A percentile compares a stretch with the other conserved stretches of the same genome.
Evolutionary conservation across 371 early-diverging fungal genomes (phyloP).

Genomic region (Rhizopus sp.): DNA sequence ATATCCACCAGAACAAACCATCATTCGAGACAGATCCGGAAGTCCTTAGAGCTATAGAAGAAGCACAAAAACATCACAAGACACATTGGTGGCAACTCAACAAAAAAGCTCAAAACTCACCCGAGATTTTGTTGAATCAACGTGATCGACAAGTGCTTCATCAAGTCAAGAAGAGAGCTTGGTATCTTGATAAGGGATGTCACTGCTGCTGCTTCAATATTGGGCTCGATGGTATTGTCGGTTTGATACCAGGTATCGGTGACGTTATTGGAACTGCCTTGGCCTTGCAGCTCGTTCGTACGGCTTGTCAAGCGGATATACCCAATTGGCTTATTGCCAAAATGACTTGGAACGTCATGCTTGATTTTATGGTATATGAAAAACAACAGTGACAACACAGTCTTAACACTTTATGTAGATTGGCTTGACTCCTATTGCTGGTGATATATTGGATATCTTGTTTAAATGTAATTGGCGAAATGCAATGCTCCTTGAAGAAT

Average conservation of each 20-base stretch:
- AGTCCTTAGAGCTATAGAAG: constrained; percentile 22
- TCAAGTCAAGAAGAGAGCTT: constrained; percentile 38
- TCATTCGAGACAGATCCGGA: constrained; percentile 24
- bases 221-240: constrained; percentile 52
- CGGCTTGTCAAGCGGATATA: constrained; percentile 39
- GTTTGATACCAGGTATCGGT: constrained; percentile 52
- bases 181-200: constrained; percentile 43
- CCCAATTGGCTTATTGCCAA: constrained; percentile 34
- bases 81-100: constrained; percentile 35
- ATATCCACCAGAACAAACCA: constrained; percentile 5
- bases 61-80: constrained; percentile 13
- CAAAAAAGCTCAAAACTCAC: constrained; percentile 14
- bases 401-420: constrained; percentile 12
- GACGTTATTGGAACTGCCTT: constrained; percentile 39
- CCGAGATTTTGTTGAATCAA: constrained; percentile 37
- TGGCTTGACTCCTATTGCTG: constrained; percentile 50
- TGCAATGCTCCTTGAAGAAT: constrained; percentile 47
- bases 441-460: constrained; percentile 53
- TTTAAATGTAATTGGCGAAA: constrained; percentile 54
- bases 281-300: constrained; percentile 37
- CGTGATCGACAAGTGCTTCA: constrained; percentile 33
- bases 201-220: constrained; percentile 45
- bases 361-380: constrained; percentile 51
- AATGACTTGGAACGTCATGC: constrained; percentile 48
- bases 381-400: neutral